A percentile compares a stretch with the other conserved stretches of the same genome.
phyloP scores from a whole-genome alignment of 1,284 basidiomycete genomes.

The Apiotrichum siamense region DNA sequence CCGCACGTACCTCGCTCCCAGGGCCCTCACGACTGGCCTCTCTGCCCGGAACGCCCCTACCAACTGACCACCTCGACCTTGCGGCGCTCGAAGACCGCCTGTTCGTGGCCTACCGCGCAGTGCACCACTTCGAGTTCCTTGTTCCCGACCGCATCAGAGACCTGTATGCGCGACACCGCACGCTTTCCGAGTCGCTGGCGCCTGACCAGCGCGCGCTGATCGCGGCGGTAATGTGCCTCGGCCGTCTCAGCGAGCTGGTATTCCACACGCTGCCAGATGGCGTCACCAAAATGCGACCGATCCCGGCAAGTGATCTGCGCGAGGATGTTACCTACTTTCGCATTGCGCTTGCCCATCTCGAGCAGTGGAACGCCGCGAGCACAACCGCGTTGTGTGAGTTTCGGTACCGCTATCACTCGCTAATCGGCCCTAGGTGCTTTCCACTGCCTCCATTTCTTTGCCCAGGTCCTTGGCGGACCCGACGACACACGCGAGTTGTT shows the following conservation, averaged over 20 bases:
- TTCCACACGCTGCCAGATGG: slow-evolving; percentile 2
- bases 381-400: slow-evolving; percentile 27
- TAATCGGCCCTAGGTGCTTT: slow-evolving; percentile 17
- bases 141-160: slow-evolving; percentile 2
- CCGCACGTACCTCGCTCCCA: slow-evolving; percentile 10
- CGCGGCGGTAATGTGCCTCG: slow-evolving; percentile 21
- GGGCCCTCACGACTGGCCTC: slow-evolving; percentile 3
- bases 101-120: slow-evolving; percentile 7
- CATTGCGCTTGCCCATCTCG: slow-evolving; percentile 20
- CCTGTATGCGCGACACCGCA: slow-evolving; percentile 21
- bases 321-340: slow-evolving; percentile 31
- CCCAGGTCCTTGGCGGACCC: slow-evolving; percentile 20
- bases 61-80: slow-evolving; percentile 1
- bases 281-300: slow-evolving; percentile 3
- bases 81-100: slow-evolving; percentile 14
- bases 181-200: slow-evolving; percentile 18
- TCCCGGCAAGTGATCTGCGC: slow-evolving; percentile 2
- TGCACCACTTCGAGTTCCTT: slow-evolving; percentile 19
- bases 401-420: no score
- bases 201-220: slow-evolving; percentile 24
- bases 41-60: slow-evolving; percentile 1
- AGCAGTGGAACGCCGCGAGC: slow-evolving; percentile 18
- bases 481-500: slow-evolving; percentile 24
- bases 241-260: slow-evolving; percentile 11
- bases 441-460: slow-evolving; percentile 23